Conservation (phyloP, 2,329 filamentous ascomycete species). For the Fusarium camptoceras region DNA sequence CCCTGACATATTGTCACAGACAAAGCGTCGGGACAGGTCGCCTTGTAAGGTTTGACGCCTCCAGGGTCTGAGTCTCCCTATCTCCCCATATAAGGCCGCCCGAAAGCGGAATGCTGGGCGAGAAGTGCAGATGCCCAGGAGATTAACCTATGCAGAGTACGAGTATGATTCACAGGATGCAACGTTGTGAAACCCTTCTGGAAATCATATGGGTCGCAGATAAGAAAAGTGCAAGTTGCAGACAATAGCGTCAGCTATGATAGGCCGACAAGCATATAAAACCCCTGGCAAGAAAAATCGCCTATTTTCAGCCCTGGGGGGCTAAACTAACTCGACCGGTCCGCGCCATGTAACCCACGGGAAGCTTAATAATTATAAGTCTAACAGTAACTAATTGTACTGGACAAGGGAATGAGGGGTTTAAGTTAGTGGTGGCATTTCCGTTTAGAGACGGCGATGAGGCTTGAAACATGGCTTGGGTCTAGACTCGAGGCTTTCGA, state of each 20-base stretch:
- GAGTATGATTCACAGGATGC: neutral
- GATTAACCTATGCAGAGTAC: neutral
- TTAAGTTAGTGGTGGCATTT: slow-evolving; percentile 3
- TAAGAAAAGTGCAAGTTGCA: slow-evolving; percentile 2
- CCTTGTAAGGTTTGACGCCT: slow-evolving; percentile 21
- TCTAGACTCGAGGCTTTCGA: slow-evolving; percentile 28
- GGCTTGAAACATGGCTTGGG: slow-evolving; percentile 40
- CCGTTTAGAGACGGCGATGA: slow-evolving; percentile 28
- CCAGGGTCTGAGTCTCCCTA: neutral
- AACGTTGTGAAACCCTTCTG: slow-evolving; percentile 14
- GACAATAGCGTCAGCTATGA: slow-evolving; percentile 6
- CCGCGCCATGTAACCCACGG: slow-evolving; percentile 26
- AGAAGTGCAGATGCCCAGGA: neutral
- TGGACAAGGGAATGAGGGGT: slow-evolving; percentile 3
- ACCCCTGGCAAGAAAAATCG: slow-evolving; percentile 17
- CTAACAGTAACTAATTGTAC: neutral
- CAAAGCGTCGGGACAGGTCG: slow-evolving; percentile 8
- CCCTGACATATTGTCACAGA: slow-evolving; percentile 17
- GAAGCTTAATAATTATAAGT: slow-evolving; percentile 18
- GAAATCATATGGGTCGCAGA: slow-evolving; percentile 9
- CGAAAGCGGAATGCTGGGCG: slow-evolving; percentile 33
- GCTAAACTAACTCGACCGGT: slow-evolving; percentile 18
- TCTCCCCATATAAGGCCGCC: neutral
- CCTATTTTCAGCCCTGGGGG: slow-evolving; percentile 38
- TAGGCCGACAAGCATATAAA: neutral